These are phyloP conservation scores for Leccinum obscurum DNA, from an alignment of 768 basidiomycete species.

Conservation along the genomic window DNA sequence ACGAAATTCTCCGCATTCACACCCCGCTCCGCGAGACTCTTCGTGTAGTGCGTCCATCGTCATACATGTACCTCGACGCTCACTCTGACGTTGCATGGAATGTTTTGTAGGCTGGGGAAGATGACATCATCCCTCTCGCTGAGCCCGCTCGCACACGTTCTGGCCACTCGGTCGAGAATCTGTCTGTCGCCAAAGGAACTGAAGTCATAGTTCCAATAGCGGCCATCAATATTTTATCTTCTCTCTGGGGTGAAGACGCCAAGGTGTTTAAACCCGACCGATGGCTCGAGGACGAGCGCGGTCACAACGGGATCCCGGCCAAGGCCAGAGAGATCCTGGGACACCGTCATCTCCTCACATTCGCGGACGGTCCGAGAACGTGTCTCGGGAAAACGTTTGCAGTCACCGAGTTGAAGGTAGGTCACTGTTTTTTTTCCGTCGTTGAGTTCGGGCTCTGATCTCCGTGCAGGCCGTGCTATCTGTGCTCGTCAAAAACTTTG, in stretches of 20 bases:
- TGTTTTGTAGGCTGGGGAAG: background rate
- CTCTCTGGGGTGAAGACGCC: background rate
- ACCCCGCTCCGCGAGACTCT: background rate
- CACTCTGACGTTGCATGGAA: background rate
- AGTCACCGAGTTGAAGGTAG: background rate
- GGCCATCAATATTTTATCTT: background rate
- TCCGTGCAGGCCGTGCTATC: too few species aligned
- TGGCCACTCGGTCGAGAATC: background rate
- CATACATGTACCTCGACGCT: background rate
- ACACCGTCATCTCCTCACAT: background rate
- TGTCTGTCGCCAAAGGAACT: background rate
- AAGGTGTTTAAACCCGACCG: background rate
- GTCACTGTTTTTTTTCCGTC: background rate
- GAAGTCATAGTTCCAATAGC: background rate
- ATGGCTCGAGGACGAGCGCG: background rate
- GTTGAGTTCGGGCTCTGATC: background rate
- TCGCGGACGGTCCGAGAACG: background rate
- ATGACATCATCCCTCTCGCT: background rate
- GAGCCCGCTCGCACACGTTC: background rate
- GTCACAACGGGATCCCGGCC: background rate
- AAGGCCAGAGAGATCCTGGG: background rate
- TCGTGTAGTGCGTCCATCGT: background rate
- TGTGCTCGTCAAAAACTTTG: too few species aligned
- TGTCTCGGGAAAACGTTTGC: background rate
- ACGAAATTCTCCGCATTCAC: background rate